These are phyloP conservation scores for Colletotrichum lindemuthianum DNA, from an alignment of 2,329 filamentous ascomycete species.

Conservation along the genomic window DNA sequence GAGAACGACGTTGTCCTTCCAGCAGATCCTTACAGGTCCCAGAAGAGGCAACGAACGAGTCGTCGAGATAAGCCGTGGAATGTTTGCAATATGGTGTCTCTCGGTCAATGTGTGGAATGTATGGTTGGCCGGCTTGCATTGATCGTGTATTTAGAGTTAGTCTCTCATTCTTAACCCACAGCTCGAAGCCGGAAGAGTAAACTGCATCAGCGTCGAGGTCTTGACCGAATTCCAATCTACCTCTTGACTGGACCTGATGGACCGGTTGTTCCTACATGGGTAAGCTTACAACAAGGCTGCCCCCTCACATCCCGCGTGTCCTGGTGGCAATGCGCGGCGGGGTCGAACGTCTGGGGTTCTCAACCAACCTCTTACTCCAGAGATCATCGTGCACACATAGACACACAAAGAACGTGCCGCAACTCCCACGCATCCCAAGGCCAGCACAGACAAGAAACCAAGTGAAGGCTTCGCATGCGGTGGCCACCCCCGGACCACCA, in stretches of 20 bases:
- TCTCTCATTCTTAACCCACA: slow-evolving; percentile 26
- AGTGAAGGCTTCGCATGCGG: slow-evolving; percentile 30
- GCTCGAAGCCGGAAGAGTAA: background rate
- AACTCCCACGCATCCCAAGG: background rate
- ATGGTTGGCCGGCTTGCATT: background rate
- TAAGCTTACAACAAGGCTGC: too few species aligned
- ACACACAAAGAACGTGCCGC: slow-evolving; percentile 17
- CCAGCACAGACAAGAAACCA: slow-evolving; percentile 15
- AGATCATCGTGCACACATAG: background rate
- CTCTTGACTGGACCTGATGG: too few species aligned
- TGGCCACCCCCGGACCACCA: background rate
- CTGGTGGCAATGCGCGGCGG: too few species aligned
- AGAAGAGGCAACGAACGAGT: background rate
- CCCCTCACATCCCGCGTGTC: too few species aligned
- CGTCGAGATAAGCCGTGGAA: slow-evolving; percentile 16
- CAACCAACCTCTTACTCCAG: too few species aligned
- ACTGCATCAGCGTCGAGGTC: background rate
- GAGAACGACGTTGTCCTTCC: background rate
- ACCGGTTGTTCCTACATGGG: too few species aligned
- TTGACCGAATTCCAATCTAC: background rate
- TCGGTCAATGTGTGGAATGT: too few species aligned
- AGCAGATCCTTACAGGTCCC: background rate
- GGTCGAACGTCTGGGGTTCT: too few species aligned
- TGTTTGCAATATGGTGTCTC: slow-evolving; percentile 5
- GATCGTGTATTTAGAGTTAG: slow-evolving; percentile 3